Evolutionary conservation across 306 rosid genomes (phyloP).

Genomic region (Rubus parviflorus): DNA sequence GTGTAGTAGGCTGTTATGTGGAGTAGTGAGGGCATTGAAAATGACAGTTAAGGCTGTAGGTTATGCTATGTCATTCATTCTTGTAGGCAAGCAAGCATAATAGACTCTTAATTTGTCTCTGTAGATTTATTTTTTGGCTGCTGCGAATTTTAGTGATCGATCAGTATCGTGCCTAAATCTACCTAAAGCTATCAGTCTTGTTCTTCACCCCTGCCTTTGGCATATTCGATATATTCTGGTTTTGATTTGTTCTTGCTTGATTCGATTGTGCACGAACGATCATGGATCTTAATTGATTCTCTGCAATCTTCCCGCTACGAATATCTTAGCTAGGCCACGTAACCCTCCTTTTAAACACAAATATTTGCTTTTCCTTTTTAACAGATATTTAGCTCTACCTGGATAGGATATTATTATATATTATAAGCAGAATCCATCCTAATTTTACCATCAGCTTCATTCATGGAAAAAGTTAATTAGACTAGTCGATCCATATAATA

Average conservation of each 20-base stretch:
- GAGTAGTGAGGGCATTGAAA: background rate
- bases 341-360: no score
- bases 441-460: no score
- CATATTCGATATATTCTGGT: no score
- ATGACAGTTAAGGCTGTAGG: constrained; percentile 20
- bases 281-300: background rate
- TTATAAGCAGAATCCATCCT: no score
- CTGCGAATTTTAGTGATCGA: background rate
- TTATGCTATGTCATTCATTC: constrained; percentile 1
- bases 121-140: background rate
- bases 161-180: background rate
- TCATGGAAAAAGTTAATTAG: no score
- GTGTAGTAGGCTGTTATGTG: background rate
- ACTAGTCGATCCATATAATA: no score
- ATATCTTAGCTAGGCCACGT: background rate
- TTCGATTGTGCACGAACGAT: background rate
- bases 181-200: background rate
- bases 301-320: background rate
- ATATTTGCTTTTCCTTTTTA: no score
- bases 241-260: background rate
- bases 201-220: background rate
- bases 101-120: constrained; percentile 1
- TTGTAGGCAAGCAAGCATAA: background rate
- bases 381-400: background rate
- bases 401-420: background rate